These are phyloP conservation scores for Puccinellia tenuiflora DNA, from an alignment of 176 grass and related monocot genomes.

Conservation along the genomic window DNA sequence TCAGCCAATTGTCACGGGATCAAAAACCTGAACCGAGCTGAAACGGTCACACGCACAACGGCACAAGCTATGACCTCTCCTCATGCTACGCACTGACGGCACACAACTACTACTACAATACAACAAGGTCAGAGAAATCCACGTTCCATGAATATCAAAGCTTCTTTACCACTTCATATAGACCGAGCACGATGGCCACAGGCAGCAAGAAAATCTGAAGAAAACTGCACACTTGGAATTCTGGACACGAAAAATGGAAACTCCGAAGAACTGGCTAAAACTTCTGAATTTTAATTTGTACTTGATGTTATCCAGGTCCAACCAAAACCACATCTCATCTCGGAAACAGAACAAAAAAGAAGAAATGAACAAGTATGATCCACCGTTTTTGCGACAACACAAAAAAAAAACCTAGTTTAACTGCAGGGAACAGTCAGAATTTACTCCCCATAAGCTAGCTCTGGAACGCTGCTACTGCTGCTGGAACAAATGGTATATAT, in stretches of 20 bases:
- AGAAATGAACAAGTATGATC: constrained; percentile 36
- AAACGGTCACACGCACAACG: no score
- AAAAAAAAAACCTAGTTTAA: constrained; percentile 1
- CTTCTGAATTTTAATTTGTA: constrained; percentile 15
- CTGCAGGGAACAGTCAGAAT: background rate
- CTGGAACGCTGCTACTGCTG: background rate
- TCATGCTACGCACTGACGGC: background rate
- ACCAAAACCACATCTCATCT: constrained; percentile 8
- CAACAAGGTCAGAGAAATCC: background rate
- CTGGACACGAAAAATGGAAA: background rate
- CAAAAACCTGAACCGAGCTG: no score
- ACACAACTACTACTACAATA: background rate
- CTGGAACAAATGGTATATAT: background rate
- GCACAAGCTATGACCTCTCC: no score
- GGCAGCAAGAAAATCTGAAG: background rate
- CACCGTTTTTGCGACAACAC: background rate
- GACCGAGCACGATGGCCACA: background rate
- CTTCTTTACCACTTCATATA: background rate
- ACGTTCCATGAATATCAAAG: background rate
- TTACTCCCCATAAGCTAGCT: background rate
- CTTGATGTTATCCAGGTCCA: constrained; percentile 5
- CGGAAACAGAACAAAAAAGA: constrained; percentile 25
- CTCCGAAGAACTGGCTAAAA: background rate
- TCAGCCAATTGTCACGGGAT: no score
- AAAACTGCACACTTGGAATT: background rate